Conservation (phyloP, 257 asterid species). For the Salvia miltiorrhiza region DNA sequence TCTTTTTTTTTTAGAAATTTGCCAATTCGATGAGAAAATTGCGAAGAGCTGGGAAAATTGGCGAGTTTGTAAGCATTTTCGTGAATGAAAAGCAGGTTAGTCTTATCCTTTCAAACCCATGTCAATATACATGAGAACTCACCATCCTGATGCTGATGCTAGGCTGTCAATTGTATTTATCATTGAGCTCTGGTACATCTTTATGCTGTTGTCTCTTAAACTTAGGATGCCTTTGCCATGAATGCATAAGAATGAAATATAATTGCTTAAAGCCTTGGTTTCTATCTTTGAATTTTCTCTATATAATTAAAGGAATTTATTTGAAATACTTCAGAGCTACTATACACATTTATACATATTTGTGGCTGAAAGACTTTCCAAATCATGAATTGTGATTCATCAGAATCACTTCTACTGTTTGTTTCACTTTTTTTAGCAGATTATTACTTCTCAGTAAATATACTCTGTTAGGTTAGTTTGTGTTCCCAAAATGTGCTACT, state of each 20-base stretch:
- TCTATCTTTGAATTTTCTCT: background rate
- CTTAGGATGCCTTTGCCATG: background rate
- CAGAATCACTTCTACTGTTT: background rate
- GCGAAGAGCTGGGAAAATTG: constrained; percentile 84
- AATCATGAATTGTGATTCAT: constrained; percentile 1
- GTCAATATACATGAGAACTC: background rate
- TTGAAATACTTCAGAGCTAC: background rate
- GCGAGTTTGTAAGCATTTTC: constrained; percentile 91
- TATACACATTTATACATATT: background rate
- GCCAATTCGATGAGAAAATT: constrained; percentile 73
- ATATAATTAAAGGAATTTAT: background rate
- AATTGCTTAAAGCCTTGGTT: background rate
- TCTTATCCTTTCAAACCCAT: background rate
- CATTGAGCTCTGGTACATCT: background rate
- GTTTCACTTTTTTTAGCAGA: background rate
- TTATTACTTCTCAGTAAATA: background rate
- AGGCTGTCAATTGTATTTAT: background rate
- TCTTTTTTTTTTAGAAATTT: constrained; percentile 48
- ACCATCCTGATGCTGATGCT: constrained; percentile 6
- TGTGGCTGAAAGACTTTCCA: background rate
- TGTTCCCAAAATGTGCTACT: constrained; percentile 4
- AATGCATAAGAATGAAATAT: background rate
- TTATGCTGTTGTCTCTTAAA: background rate
- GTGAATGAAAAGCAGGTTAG: constrained; percentile 87
- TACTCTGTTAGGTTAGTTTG: background rate